Evolutionary conservation across 345 rosid species (phyloP), one percentile per base, ranked within the genome.

Genomic region (Rhodamnia argentea): DNA sequence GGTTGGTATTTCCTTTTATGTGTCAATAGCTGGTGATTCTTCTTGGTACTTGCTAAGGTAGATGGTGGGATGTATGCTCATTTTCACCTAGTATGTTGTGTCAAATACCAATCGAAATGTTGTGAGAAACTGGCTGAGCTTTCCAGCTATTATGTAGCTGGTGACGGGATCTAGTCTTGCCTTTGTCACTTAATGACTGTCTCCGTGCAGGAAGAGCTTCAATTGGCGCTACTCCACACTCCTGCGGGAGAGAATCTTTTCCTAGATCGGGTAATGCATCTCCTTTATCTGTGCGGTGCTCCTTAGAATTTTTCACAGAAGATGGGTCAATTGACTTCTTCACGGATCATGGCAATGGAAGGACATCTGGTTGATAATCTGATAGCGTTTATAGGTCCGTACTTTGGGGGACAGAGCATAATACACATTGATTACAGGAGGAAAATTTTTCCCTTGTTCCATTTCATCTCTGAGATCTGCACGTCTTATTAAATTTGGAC

Each of bases 241-340:
- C 90, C 93, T 20, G 55, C 14, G 15, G 92, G 95, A 42, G 98
- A 93, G 91, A 94, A 94, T 89, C 95, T 96, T 64, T 95, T 96
- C 90, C 91, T 95, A n/a, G 99, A 95, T 82, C 87, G 97, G 98
- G 99, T 96, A 91, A 91, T 89, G 60, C 52, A 16, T 85, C 53
- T 85, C 54, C 83, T 89, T 83, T 40, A 26, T 51, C 55, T 84
- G 78, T 58, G 32, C 3, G 0, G 44, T 11, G 11, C 44, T 32
- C 40, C 24, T 32, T 64, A 32, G 9, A 32, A 64, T 32, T 64
- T 64, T 64, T 64, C 76, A 64, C 6, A 10, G 18, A 16, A 64
- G 78, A 64, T 16, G 78, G 78, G 4, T 64, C 42, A 4, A 16
- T 64, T 64, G 44, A 64, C 32, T 16, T 16, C 44, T 64, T 64